Evolutionary conservation across 768 basidiomycete species (phyloP).

Genomic region (Cubamyces lactineus): DNA sequence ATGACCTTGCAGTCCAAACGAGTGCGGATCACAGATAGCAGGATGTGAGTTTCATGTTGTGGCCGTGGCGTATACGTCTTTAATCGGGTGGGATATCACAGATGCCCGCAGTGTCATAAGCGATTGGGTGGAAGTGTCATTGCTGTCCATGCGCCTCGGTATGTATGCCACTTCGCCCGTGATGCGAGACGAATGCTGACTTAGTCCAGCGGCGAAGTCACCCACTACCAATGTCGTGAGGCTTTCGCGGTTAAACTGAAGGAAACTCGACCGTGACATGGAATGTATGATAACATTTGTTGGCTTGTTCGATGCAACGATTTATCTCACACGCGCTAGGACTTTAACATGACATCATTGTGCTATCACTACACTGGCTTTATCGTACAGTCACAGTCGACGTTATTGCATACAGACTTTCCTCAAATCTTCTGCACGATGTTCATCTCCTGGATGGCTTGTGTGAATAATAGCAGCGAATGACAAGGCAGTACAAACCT

Average conservation of each 20-base stretch:
- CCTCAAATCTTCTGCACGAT: conserved; percentile 37
- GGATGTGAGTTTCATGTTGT: conserved; percentile 68
- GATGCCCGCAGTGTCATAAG: conserved; percentile 96
- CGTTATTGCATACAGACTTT: too few species aligned
- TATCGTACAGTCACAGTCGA: too few species aligned
- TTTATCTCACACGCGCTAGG: too few species aligned
- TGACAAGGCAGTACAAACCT: conserved; percentile 29
- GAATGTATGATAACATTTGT: too few species aligned
- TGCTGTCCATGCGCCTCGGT: conserved; percentile 90
- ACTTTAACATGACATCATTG: background rate
- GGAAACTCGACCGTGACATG: conserved; percentile 34
- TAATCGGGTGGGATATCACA: conserved; percentile 33
- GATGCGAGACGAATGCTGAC: background rate
- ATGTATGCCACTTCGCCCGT: conserved; percentile 29
- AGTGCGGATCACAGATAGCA: conserved; percentile 88
- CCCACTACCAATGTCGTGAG: conserved; percentile 95
- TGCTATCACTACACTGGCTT: background rate
- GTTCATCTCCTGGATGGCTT: conserved; percentile 41
- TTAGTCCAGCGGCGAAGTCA: conserved; percentile 81
- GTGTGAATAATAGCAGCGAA: background rate
- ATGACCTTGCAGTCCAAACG: conserved; percentile 78
- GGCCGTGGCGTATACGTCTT: background rate
- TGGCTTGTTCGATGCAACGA: too few species aligned
- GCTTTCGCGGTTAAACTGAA: conserved; percentile 64
- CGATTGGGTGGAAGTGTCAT: conserved; percentile 92